These are phyloP conservation scores for Arxiozyma slooffiae DNA, from an alignment of 1,139 yeast genomes.

Conservation along the genomic window DNA sequence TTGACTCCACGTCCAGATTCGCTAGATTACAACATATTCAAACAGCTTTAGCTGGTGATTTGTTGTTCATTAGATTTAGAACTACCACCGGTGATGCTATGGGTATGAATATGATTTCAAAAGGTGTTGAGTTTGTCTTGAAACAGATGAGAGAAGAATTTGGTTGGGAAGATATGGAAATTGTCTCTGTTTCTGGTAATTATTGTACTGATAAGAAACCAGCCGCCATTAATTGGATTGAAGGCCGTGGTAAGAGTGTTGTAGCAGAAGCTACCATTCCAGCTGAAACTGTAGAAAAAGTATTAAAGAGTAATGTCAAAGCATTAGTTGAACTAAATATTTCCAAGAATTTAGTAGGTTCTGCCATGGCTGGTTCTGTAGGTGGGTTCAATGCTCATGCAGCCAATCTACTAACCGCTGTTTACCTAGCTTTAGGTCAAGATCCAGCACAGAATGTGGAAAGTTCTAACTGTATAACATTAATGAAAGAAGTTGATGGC, in stretches of 20 bases:
- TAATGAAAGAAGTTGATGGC: constrained; percentile 78
- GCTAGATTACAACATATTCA: constrained; percentile 87
- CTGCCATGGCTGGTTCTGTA: constrained; percentile 96
- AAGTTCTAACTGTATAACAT: constrained; percentile 92
- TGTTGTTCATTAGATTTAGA: constrained; percentile 80
- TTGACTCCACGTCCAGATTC: constrained; percentile 96
- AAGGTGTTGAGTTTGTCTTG: constrained; percentile 87
- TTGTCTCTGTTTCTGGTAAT: constrained; percentile 91
- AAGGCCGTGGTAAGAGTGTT: constrained; percentile 96
- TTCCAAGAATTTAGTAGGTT: constrained; percentile 85
- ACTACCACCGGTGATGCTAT: constrained; percentile 99
- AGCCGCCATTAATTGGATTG: constrained; percentile 98
- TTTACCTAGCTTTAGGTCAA: constrained; percentile 92
- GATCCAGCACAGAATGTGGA: constrained; percentile 99
- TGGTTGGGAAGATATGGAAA: constrained; percentile 91
- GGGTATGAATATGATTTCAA: constrained; percentile 99
- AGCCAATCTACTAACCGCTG: constrained; percentile 90
- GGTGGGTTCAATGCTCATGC: constrained; percentile 99
- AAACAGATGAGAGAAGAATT: constrained; percentile 77
- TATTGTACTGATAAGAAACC: constrained; percentile 97
- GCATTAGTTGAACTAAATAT: constrained; percentile 86
- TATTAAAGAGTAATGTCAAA: constrained; percentile 84
- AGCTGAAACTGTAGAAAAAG: constrained; percentile 64
- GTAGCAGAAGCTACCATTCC: constrained; percentile 97
- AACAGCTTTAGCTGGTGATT: constrained; percentile 90